phyloP scores from a whole-genome alignment of 306 rosid genomes.

The Malus asiatica region DNA sequence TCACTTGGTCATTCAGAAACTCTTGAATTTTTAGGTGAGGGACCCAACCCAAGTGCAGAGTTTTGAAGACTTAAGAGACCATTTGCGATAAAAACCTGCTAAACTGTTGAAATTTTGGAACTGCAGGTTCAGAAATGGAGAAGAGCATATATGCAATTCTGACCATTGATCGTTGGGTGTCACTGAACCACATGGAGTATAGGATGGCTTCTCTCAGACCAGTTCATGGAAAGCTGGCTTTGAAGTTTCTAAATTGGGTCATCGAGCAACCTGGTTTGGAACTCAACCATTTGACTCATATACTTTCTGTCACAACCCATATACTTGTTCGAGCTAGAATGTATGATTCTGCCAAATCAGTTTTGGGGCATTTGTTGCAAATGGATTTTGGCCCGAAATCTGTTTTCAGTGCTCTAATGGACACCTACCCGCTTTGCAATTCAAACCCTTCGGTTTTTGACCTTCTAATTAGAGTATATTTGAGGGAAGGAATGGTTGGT shows the following conservation, averaged over 20 bases:
- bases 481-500: constrained; percentile 44
- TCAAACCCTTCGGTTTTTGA: constrained; percentile 79
- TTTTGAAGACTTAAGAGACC: no score
- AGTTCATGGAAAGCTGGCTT: constrained; percentile 63
- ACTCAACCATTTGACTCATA: constrained; percentile 47
- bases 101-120: neutral
- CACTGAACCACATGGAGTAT: constrained; percentile 66
- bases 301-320: constrained; percentile 55
- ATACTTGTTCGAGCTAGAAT: constrained; percentile 72
- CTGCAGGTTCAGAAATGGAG: constrained; percentile 40
- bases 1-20: no score
- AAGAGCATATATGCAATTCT: constrained; percentile 65
- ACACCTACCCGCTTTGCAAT: constrained; percentile 59
- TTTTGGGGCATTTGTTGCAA: constrained; percentile 39
- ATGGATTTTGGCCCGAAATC: constrained; percentile 36
- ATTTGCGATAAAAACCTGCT: neutral
- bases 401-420: constrained; percentile 56
- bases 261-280: constrained; percentile 59
- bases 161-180: constrained; percentile 71
- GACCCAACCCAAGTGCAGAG: no score
- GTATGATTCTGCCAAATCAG: constrained; percentile 52
- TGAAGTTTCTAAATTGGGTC: constrained; percentile 70
- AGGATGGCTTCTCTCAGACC: constrained; percentile 66
- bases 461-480: constrained; percentile 58
- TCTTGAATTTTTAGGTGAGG: no score